phyloP scores from a whole-genome alignment of 176 grass and related monocot species.

The Oryza meyeriana region DNA sequence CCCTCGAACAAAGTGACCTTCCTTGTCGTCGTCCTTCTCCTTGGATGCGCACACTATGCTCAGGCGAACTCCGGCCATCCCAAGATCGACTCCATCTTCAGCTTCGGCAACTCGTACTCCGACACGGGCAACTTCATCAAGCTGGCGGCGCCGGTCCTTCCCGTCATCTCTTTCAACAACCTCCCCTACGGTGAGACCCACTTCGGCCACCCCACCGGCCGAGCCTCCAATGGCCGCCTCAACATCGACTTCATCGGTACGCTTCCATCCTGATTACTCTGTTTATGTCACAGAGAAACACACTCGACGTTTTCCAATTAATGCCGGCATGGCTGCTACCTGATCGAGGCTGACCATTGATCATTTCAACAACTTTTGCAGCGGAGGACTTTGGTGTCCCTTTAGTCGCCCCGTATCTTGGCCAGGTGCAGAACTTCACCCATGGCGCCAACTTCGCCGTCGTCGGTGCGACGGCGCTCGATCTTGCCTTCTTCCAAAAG shows the following conservation, averaged over 20 bases:
- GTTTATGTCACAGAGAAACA: no score
- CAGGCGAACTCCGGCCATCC: constrained; percentile 3
- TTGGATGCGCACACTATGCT: neutral
- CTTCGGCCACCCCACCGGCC: constrained; percentile 32
- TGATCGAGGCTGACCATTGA: neutral
- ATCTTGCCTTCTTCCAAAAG: constrained; percentile 15
- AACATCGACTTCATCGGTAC: constrained; percentile 41
- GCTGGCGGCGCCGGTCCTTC: constrained; percentile 22
- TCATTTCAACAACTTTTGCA: constrained; percentile 1
- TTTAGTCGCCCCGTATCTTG: constrained; percentile 16
- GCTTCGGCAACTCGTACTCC: constrained; percentile 61
- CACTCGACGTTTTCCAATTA: no score
- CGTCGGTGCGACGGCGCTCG: constrained; percentile 23
- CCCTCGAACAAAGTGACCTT: neutral
- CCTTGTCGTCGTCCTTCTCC: neutral
- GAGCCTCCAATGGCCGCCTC: constrained; percentile 32
- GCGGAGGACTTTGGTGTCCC: constrained; percentile 15
- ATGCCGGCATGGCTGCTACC: neutral
- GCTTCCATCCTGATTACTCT: neutral
- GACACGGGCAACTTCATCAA: constrained; percentile 66
- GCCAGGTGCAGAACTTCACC: constrained; percentile 10
- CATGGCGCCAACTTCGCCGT: constrained; percentile 42
- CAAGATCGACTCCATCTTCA: constrained; percentile 40
- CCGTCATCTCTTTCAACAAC: neutral
- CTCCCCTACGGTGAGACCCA: constrained; percentile 41